A percentile compares a stretch with the other conserved stretches of the same genome.
Conservation (phyloP, 495 filamentous ascomycete genomes). For the Daldinia bambusicola region DNA sequence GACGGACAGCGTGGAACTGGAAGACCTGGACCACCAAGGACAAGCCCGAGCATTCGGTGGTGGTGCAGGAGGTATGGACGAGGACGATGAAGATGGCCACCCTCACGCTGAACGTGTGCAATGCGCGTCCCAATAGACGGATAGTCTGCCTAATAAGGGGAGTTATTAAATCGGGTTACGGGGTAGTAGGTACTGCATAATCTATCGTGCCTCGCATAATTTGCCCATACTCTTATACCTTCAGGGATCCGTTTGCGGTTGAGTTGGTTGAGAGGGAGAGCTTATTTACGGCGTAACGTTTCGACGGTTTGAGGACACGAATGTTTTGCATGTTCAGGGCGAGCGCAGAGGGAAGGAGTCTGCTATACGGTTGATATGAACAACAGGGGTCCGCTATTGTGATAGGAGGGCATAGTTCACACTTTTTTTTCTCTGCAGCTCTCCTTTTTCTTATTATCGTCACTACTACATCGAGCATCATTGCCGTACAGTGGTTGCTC, state of each 20-base stretch:
- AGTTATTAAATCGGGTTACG: background rate
- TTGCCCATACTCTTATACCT: constrained; percentile 9
- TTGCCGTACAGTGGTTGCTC: constrained; percentile 20
- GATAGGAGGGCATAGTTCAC: constrained; percentile 17
- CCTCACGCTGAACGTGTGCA: constrained; percentile 91
- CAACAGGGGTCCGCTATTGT: constrained; percentile 13
- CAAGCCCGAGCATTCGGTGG: constrained; percentile 75
- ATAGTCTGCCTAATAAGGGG: constrained; percentile 1
- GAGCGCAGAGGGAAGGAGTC: constrained; percentile 29
- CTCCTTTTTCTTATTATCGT: constrained; percentile 17
- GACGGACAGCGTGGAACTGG: constrained; percentile 83
- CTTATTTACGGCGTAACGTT: constrained; percentile 47
- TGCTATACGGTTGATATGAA: constrained; percentile 31
- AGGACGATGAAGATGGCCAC: constrained; percentile 85
- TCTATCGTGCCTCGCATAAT: constrained; percentile 26
- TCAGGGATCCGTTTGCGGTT: constrained; percentile 5
- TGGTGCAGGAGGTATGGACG: constrained; percentile 71
- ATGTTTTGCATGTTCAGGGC: constrained; percentile 44
- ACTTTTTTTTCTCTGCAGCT: constrained; percentile 26
- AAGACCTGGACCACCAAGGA: constrained; percentile 79
- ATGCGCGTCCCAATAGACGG: constrained; percentile 95
- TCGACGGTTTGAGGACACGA: constrained; percentile 34
- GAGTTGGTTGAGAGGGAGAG: constrained; percentile 23
- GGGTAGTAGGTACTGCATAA: constrained; percentile 9
- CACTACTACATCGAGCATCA: constrained; percentile 29